Evolutionary conservation across 2,329 filamentous ascomycete genomes (phyloP), one percentile per base, ranked within the genome.

Genomic region (Didymosphaeria variabile): DNA sequence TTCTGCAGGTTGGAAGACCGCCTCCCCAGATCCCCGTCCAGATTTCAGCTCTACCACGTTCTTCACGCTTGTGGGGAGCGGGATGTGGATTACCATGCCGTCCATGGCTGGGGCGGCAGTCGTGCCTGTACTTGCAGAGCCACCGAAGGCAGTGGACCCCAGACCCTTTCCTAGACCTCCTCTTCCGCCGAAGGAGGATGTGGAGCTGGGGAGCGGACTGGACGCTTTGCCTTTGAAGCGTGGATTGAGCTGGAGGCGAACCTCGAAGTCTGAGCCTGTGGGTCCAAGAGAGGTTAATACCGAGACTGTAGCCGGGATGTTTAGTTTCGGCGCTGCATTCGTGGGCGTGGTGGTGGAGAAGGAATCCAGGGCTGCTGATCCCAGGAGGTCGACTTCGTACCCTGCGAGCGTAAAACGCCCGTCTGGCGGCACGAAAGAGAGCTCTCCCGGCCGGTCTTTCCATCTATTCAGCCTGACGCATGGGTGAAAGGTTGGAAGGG

Each of bases 351-450:
- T 62, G 8, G 65, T 72, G 3, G 74, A 71, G 61, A 77, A 74
- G 31, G 71, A 58, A 12, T 75, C 67, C 72, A 80, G 63, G 63
- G 81, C 66, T 83, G 88, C 86, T 53, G 90, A 87, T 0, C 93
- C 93, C 13, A 98, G 83, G 23, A 99, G 81, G 77, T 99, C 92
- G 21, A 97, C 93, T 77, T 97, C 94, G 74, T 99, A 99, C 23
- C 93, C 94, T 34, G 93, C 94, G 19, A 99, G 84, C 44, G 97
- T 91, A 76, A 98, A 99, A 46, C 93, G 88, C 34, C 95, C 95
- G 76, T 99, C 95, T 0, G 95, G 95, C 1, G 95, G 95, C 13
- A 99, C 88, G 72, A 99, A 99, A 74, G 92, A 97, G n/a, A 99
- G 83, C 66, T 97, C 91, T 3, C 95, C 95, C 0, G 94, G 93